Base-by-base conservation (phyloP, 306 rosid genomes). In the Quercus ilex region DNA sequence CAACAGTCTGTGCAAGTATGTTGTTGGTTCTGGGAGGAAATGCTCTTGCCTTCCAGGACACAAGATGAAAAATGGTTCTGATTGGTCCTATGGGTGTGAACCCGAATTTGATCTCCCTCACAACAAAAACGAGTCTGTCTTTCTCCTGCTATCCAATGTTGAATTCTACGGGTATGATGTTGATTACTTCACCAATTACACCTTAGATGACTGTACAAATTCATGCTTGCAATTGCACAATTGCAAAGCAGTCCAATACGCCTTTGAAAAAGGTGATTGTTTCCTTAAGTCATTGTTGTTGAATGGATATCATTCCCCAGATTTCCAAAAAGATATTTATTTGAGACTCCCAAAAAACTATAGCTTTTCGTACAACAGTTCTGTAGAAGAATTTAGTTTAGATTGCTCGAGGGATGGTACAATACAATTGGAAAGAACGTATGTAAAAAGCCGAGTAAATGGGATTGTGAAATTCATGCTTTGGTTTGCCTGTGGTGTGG, bases 11-110 rank as follows among this genome's bases (percentile, higher is more conserved):
- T 41, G 46, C 46, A 41, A 41, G 46, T 41, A 41, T 8, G 11
- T 41, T 41, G 46, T 41, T 41, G 46, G 46, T 38, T 38, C 3
- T 38, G 46, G 46, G 46, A 38, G 46, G 46, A 38, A 38, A 38
- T 38, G 46, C 46, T 41, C 46, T 41, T 41, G 11, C 46, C 46
- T 41, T 41, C 11, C 46, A 8, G 46, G 46, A 41, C 2, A 41
- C 46, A 41, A 41, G 46, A 41, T 41, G 46, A 41, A 41, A 7
- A 75, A 74, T 17, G 23, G 8, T 1, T 18, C 23, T 0, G 85
- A 79, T 31, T 87, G 91, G 91, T 62, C 85, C 10, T 56, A 26
- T 43, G 92, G 92, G 3, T 89, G 92, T 63, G 79, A 77, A 63
- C 85, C 87, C 0, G 51, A 68, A 49, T 89, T 87, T 77, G 9